Evolutionary conservation across 1,284 basidiomycete genomes (phyloP), one percentile per base, ranked within the genome.

Genomic region (Uromyces viciae-fabae): DNA sequence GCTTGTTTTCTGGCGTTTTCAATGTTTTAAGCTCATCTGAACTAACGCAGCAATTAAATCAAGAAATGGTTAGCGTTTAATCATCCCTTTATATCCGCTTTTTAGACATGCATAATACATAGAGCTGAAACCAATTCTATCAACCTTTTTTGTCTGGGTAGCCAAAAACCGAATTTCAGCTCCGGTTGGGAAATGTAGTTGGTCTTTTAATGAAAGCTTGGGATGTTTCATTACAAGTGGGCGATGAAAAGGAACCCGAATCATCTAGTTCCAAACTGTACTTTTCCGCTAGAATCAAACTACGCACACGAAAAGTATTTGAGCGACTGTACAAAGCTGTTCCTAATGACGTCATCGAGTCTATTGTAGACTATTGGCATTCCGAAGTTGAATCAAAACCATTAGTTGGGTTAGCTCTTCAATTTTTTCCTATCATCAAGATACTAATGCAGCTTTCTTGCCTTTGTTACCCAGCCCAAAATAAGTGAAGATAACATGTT

Each of bases 251-350:
- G 14, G 74, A 68, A 25, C 89, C 91, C 81, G 92, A 92, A 64
- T 90, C 91, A 0, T 83, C 92, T 36, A 88, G 89, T 0, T 86
- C 92, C 74, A 82, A 83, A 31, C 82, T 80, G 0, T 82, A 84
- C 79, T 91, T 93, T 42, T 92, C 89, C 83, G 89, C 84, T 71
- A 90, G 92, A 69, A 89, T 91, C 38, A 88, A 92, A 81, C 84
- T 88, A 43, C 89, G 94, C 38, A 91, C 91, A 84, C 90, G 91
- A 49, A 90, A 92, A 81, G 93, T 92, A 0, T 86, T 98, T 49
- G 95, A 97, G 84, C 91, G 93, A 83, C 88, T 98, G 22, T 96
- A 96, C 88, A 91, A 92, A 42, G 89, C 90, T 0, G 91, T 93
- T 82, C 90, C 93, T 0, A 88, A 89, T 1, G 93, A 94, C 84